These are phyloP conservation scores for Fusarium fujikuroi DNA, from an alignment of 2,329 filamentous ascomycete genomes.

Conservation along the genomic window DNA sequence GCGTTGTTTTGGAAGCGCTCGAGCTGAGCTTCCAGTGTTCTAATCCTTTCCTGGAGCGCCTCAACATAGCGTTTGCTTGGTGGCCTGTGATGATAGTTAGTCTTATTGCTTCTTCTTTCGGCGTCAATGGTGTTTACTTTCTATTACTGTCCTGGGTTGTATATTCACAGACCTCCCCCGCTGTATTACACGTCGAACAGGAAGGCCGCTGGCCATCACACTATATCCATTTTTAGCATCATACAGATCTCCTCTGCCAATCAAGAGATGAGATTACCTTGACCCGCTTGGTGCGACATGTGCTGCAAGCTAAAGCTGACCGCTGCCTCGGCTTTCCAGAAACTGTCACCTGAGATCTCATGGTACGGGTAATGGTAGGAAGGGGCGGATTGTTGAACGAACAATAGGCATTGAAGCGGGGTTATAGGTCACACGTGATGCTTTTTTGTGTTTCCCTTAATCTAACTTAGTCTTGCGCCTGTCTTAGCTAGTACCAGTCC, in stretches of 20 bases:
- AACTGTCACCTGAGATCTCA: neutral
- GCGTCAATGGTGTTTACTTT: neutral
- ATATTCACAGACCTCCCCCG: neutral
- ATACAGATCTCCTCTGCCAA: too few species aligned
- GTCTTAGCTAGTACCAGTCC: neutral
- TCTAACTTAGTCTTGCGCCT: neutral
- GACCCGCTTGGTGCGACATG: neutral
- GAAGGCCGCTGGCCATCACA: neutral
- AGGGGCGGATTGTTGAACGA: neutral
- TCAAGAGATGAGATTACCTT: neutral
- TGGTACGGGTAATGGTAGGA: neutral
- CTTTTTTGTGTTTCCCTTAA: neutral
- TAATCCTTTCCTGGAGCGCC: neutral
- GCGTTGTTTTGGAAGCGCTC: rapidly evolving
- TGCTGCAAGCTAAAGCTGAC: neutral
- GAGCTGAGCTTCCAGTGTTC: neutral
- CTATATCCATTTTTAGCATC: neutral
- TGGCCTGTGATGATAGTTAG: neutral
- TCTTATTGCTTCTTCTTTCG: rapidly evolving
- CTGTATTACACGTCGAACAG: neutral
- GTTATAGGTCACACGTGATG: neutral
- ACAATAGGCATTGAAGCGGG: neutral
- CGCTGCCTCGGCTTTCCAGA: neutral
- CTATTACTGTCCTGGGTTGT: neutral
- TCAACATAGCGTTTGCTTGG: slow-evolving; percentile 1